Evolutionary conservation across 2,329 filamentous ascomycete genomes (phyloP).

Genomic region (Pyrenophora graminea): DNA sequence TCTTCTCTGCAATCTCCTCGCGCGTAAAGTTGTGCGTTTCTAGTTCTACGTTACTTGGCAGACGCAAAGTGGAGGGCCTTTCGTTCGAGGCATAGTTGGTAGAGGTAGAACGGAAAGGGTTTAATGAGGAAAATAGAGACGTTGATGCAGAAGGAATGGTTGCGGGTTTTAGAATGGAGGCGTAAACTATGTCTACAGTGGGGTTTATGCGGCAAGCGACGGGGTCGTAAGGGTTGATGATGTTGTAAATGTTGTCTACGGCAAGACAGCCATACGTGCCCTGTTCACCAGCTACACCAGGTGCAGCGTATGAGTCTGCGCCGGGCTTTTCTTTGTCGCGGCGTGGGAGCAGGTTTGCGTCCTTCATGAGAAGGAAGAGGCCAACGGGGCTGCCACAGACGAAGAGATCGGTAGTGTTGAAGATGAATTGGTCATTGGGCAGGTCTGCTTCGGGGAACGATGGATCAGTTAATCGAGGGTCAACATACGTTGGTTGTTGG

Average conservation of each 20-base stretch:
- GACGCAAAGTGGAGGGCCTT: slow-evolving; percentile 41
- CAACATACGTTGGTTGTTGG: slow-evolving; percentile 76
- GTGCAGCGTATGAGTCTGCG: slow-evolving; percentile 60
- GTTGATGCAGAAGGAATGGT: slow-evolving; percentile 75
- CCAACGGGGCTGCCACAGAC: slow-evolving; percentile 87
- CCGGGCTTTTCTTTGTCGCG: slow-evolving; percentile 76
- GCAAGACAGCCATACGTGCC: slow-evolving; percentile 88
- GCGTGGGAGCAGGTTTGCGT: slow-evolving; percentile 71
- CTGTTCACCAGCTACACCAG: slow-evolving; percentile 72
- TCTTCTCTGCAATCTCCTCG: slow-evolving; percentile 89
- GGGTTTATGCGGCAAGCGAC: slow-evolving; percentile 94
- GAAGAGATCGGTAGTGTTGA: slow-evolving; percentile 88
- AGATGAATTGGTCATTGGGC: slow-evolving; percentile 69
- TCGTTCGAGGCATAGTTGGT: slow-evolving; percentile 23
- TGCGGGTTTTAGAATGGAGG: slow-evolving; percentile 74
- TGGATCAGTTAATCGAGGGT: slow-evolving; percentile 48
- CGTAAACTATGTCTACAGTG: slow-evolving; percentile 80
- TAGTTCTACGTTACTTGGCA: slow-evolving; percentile 71
- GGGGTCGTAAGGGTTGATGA: slow-evolving; percentile 76
- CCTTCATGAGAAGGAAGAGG: slow-evolving; percentile 89
- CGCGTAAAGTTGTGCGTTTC: slow-evolving; percentile 94
- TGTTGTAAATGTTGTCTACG: slow-evolving; percentile 95
- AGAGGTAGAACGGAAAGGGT: slow-evolving; percentile 47
- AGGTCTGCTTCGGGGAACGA: slow-evolving; percentile 54
- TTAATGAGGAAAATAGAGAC: slow-evolving; percentile 48